Percentiles rank a stretch among this genome's conserved stretches.
These are phyloP conservation scores for Tolypocladium ovalisporum DNA, from an alignment of 2,329 filamentous ascomycete species.

Conservation along the genomic window DNA sequence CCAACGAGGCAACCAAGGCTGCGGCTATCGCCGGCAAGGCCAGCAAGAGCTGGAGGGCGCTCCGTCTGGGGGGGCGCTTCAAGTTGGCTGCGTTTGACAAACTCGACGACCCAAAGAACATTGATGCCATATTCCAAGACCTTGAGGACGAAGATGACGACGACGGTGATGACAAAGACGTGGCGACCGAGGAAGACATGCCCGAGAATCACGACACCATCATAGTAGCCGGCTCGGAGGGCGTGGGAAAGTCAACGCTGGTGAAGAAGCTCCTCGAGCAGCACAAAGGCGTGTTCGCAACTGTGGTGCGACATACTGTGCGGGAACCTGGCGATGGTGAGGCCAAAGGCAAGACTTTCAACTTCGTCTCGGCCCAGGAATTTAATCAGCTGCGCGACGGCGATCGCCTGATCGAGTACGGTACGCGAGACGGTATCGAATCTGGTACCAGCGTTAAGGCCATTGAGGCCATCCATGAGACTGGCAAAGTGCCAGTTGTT, in stretches of 20 bases:
- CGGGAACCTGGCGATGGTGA: slow-evolving; percentile 38
- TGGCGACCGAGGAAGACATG: slow-evolving; percentile 21
- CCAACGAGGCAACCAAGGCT: slow-evolving; percentile 45
- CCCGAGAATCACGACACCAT: slow-evolving; percentile 44
- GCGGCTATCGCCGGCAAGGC: slow-evolving; percentile 59
- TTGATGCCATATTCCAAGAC: slow-evolving; percentile 46
- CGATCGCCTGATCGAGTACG: slow-evolving; percentile 48
- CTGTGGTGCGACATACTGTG: slow-evolving; percentile 44
- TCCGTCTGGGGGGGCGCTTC: slow-evolving; percentile 66
- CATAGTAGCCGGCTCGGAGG: slow-evolving; percentile 55
- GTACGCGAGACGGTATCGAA: slow-evolving; percentile 33
- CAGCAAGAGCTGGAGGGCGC: slow-evolving; percentile 82
- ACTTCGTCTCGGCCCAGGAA: slow-evolving; percentile 43
- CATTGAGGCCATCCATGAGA: slow-evolving; percentile 38
- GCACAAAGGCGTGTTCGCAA: slow-evolving; percentile 54
- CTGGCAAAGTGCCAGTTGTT: slow-evolving; percentile 49
- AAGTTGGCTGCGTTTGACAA: slow-evolving; percentile 75
- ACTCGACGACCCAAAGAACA: slow-evolving; percentile 72
- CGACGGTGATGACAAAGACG: slow-evolving; percentile 21
- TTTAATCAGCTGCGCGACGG: slow-evolving; percentile 49
- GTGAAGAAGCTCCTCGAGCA: slow-evolving; percentile 51
- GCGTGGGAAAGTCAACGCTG: slow-evolving; percentile 52
- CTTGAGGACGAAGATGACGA: slow-evolving; percentile 25
- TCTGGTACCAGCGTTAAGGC: slow-evolving; percentile 47
- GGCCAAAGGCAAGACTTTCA: slow-evolving; percentile 37